Evolutionary conservation across 768 basidiomycete genomes (phyloP).

Genomic region (Galerina sulciceps): DNA sequence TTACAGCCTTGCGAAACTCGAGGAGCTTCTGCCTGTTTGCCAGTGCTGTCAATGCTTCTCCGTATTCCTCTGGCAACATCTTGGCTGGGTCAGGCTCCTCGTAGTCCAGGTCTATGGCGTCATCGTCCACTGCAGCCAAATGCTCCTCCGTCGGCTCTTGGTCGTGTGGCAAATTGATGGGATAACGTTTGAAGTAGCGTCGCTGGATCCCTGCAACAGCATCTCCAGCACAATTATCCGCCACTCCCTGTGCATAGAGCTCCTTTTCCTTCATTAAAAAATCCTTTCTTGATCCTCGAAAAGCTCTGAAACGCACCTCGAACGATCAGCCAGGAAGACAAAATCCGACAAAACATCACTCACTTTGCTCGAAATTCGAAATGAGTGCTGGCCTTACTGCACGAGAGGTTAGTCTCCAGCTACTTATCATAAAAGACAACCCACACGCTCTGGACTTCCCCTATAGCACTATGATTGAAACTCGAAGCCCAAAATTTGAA

Average conservation of each 20-base stretch:
- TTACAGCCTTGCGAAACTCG: neutral
- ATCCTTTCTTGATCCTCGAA: neutral
- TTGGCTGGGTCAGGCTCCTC: neutral
- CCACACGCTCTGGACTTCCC: no score
- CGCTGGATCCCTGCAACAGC: slow-evolving; percentile 5
- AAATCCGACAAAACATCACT: no score
- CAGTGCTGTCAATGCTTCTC: neutral
- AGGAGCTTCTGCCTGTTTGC: neutral
- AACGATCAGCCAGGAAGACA: no score
- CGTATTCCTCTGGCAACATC: neutral
- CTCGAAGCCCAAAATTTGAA: no score
- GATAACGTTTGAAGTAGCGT: slow-evolving; percentile 16
- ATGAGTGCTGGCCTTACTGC: no score
- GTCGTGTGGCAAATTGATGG: slow-evolving; percentile 3
- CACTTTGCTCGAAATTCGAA: no score
- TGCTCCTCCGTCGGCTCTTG: slow-evolving; percentile 8
- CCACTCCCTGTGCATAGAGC: slow-evolving; percentile 4
- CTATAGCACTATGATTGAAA: no score
- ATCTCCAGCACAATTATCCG: neutral
- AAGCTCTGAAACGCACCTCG: no score
- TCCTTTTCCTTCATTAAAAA: slow-evolving; percentile 11
- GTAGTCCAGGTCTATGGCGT: neutral
- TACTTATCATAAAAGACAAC: no score
- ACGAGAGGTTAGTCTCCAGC: no score
- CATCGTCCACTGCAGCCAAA: slow-evolving; percentile 13